Evolutionary conservation across 2,329 filamentous ascomycete genomes (phyloP).

Genomic region (Penicillium janthinellum): DNA sequence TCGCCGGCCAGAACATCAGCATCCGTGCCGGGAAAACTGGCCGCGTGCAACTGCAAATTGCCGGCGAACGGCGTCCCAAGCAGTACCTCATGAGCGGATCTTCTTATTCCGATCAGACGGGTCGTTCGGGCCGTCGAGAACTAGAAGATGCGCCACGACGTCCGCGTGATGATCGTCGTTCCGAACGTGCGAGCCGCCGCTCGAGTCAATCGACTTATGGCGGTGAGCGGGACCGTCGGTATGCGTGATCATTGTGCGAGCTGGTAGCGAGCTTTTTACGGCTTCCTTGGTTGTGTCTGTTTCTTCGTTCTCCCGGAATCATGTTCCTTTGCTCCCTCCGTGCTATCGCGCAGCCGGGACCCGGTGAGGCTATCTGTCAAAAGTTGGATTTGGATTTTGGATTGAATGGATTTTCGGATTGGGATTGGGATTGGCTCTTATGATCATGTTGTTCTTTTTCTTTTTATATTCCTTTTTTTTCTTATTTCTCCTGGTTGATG

Average conservation of each 20-base stretch:
- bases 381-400: slow-evolving; percentile 18
- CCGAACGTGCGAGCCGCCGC: slow-evolving; percentile 41
- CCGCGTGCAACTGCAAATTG: slow-evolving; percentile 43
- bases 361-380: slow-evolving; percentile 16
- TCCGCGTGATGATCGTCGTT: slow-evolving; percentile 37
- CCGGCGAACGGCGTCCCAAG: slow-evolving; percentile 36
- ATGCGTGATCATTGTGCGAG: slow-evolving; percentile 4
- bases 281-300: slow-evolving; percentile 2
- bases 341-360: slow-evolving; percentile 9
- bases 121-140: slow-evolving; percentile 33
- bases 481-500: slow-evolving; percentile 6
- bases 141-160: slow-evolving; percentile 36
- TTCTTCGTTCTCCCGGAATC: slow-evolving; percentile 11
- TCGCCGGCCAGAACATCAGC: slow-evolving; percentile 43
- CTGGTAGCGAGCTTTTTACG: background rate
- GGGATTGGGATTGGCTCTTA: slow-evolving; percentile 7
- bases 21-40: slow-evolving; percentile 43
- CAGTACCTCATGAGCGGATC: slow-evolving; percentile 41
- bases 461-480: background rate
- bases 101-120: slow-evolving; percentile 35
- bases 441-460: slow-evolving; percentile 1
- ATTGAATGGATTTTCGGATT: slow-evolving; percentile 3
- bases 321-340: slow-evolving; percentile 10
- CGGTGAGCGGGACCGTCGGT: slow-evolving; percentile 21
- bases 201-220: slow-evolving; percentile 44